Base-by-base conservation (phyloP, 139 green algal species). In the Chlamydomonas incerta region DNA sequence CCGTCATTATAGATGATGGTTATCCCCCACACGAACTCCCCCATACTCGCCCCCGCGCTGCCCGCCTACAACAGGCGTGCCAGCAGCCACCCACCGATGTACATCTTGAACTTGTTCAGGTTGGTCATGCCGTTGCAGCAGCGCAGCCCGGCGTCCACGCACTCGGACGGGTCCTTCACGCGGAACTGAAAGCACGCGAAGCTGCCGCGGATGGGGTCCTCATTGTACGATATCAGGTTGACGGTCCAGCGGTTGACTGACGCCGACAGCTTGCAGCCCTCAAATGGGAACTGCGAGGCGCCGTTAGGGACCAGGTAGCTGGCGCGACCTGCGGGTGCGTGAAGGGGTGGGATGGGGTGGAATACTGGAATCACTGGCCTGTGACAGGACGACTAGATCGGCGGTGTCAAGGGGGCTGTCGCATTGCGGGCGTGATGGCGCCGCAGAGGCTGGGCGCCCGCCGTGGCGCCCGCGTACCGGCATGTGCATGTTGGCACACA, bases 101-200 rank as follows among this genome's bases (percentile, higher is more conserved):
- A 85, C 65, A 85, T 68, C 46, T 85, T 85, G 47, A 85, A 76
- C 79, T 85, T 85, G 63, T 85, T 85, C 4, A 85, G 29, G 9
- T 35, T 47, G 15, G 62, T 69, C 20, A 68, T 66, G 41, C 63
- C 79, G 13, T 29, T 21, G 79, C 79, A 85, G 66, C 79, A 85
- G 11, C 79, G 79, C 47, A 76, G 33, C 9, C 46, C 65, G 23
- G 29, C 21, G 28, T 31, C 14, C 28, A 18, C 46, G 66, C 79
- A 85, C 11, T 55, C 11, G 3, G 26, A 29, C 5, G 17, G 3
- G n/a, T 41, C n/a, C 29, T 74, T 74, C n/a, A 66, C 17, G 47
- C 47, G 47, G 47, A 85, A 76, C 1, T 35, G 47, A 34, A 85
- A 85, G 79, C 79, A 85, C 0, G 21, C 79, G 11, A 33, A 31